phyloP scores from a whole-genome alignment of 1,284 basidiomycete genomes.

The Melampsora americana region DNA sequence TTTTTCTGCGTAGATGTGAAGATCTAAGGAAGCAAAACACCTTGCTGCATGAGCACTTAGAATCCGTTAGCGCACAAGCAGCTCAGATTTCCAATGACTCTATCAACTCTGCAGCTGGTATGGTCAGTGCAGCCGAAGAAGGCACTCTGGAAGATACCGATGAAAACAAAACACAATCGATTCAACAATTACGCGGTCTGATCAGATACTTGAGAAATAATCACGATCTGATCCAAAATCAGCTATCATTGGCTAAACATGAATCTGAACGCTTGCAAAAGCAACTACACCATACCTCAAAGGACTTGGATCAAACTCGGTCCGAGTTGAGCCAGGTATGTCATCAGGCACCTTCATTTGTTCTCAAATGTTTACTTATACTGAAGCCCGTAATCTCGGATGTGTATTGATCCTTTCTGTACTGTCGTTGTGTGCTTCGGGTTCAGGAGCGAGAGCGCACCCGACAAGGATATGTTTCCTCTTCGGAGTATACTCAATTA shows the following conservation, averaged over 20 bases:
- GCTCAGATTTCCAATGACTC: constrained; percentile 63
- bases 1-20: constrained; percentile 60
- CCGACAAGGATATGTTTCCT: constrained; percentile 64
- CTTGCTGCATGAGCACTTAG: constrained; percentile 76
- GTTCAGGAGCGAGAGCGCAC: constrained; percentile 73
- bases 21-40: constrained; percentile 74
- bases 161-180: constrained; percentile 58
- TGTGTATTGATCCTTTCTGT: neutral
- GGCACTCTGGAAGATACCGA: constrained; percentile 61
- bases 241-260: constrained; percentile 78
- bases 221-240: constrained; percentile 83
- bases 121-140: constrained; percentile 55
- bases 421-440: neutral
- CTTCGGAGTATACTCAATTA: constrained; percentile 77
- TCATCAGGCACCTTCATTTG: neutral
- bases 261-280: constrained; percentile 72
- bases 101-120: constrained; percentile 15
- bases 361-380: constrained; percentile 47
- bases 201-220: constrained; percentile 79
- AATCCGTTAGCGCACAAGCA: constrained; percentile 77
- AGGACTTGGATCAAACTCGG: constrained; percentile 68
- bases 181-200: constrained; percentile 71
- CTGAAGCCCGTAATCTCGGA: constrained; percentile 10
- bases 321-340: constrained; percentile 50
- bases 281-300: constrained; percentile 70